These are phyloP conservation scores for Hanseniaspora guilliermondii DNA, from an alignment of 805 yeast species.

Conservation along the genomic window DNA sequence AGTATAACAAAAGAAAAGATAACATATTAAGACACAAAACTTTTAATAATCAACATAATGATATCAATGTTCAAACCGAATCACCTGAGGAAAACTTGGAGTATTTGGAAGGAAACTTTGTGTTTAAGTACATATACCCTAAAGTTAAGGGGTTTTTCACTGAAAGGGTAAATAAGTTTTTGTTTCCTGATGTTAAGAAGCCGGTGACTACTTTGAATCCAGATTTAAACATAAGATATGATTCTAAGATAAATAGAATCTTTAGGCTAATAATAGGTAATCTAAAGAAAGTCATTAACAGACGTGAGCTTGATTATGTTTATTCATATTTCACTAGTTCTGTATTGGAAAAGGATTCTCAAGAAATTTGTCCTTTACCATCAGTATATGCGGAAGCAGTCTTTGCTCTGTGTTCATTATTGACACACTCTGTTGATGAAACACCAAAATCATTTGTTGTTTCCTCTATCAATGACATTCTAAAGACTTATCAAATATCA, in stretches of 20 bases:
- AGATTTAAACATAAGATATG: slow-evolving; percentile 10
- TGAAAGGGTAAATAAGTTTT: slow-evolving; percentile 16
- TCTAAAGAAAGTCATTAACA: background rate
- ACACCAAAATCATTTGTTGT: slow-evolving; percentile 46
- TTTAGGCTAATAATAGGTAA: background rate
- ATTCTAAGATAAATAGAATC: background rate
- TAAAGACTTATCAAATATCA: slow-evolving; percentile 48
- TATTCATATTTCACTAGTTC: slow-evolving; percentile 2
- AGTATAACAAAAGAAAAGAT: background rate
- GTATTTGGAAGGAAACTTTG: slow-evolving; percentile 3
- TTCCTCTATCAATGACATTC: slow-evolving; percentile 44
- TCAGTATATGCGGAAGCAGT: slow-evolving; percentile 55
- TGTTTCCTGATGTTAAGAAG: slow-evolving; percentile 20
- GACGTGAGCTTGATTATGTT: slow-evolving; percentile 18
- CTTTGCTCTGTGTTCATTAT: slow-evolving; percentile 41
- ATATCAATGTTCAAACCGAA: background rate
- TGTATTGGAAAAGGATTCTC: slow-evolving; percentile 38
- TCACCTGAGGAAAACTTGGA: background rate
- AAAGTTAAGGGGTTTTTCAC: slow-evolving; percentile 14
- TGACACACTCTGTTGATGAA: slow-evolving; percentile 46
- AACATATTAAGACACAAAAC: background rate
- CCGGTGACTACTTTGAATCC: slow-evolving; percentile 13
- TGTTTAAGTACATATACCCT: slow-evolving; percentile 4
- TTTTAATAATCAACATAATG: background rate
- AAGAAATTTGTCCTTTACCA: slow-evolving; percentile 48